Conservation (phyloP, 176 grass and related monocot genomes). For the Metroxylon sagu region DNA sequence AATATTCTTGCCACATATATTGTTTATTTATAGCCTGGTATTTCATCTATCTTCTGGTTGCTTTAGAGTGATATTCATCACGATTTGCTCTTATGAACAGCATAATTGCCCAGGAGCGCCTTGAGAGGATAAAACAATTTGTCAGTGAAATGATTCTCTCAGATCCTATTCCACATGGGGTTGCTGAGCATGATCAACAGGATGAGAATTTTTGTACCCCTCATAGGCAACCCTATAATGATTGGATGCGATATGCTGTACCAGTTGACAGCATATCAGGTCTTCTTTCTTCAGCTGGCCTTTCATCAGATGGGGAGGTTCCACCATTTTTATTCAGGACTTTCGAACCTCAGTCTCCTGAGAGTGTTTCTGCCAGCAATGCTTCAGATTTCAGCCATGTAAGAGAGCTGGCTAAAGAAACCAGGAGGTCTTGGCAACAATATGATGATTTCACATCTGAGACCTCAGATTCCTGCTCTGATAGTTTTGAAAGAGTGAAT, state of each 20-base stretch:
- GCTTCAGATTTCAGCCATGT: constrained; percentile 63
- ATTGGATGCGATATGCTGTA: constrained; percentile 74
- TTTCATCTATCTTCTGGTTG: too few relatives aligned
- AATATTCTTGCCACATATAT: too few relatives aligned
- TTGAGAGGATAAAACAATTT: constrained; percentile 88
- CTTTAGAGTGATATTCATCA: neutral
- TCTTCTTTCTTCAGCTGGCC: constrained; percentile 63
- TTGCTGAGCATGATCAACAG: constrained; percentile 42
- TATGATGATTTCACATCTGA: constrained; percentile 67
- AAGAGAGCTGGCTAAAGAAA: constrained; percentile 78
- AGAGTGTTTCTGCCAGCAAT: constrained; percentile 70
- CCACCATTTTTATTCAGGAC: constrained; percentile 53
- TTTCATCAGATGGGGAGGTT: constrained; percentile 42
- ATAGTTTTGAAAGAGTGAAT: constrained; percentile 73
- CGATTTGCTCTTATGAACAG: constrained; percentile 23
- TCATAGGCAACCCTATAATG: constrained; percentile 36
- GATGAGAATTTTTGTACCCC: constrained; percentile 39
- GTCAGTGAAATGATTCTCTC: constrained; percentile 66
- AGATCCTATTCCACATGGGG: constrained; percentile 43
- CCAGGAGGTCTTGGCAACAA: constrained; percentile 42
- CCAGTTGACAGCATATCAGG: constrained; percentile 66
- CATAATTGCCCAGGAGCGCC: constrained; percentile 96
- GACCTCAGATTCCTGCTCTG: constrained; percentile 47
- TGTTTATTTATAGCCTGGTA: too few relatives aligned
- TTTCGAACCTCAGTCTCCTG: constrained; percentile 65